Base-by-base conservation (phyloP, 2,329 filamentous ascomycete genomes). In the Alternaria tenuissima region DNA sequence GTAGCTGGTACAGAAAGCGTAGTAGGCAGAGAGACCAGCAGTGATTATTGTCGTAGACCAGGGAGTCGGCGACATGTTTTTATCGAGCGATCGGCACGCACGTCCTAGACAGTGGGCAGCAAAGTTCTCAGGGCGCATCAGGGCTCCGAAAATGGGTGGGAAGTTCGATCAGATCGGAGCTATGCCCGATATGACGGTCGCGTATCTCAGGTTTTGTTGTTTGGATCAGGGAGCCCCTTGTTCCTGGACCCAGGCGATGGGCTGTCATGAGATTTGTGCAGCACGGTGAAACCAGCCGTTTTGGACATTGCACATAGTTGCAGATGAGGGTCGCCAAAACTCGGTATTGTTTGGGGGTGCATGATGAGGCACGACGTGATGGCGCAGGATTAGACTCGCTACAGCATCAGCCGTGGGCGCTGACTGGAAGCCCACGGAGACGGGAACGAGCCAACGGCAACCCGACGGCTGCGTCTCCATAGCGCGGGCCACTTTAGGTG, bases 101-200 rank as follows among this genome's bases (percentile, higher is more conserved):
- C 47, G 38, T 34, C 28, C 51, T 54, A 28, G 32, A 14, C n/a
- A 55, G 20, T 34, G 43, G 51, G 9, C 30, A 42, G 36, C 52
- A 48, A 49, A 55, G 46, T 52, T 47, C 28, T 43, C 39, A 41
- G 30, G 57, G 52, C 52, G 52, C 44, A 30, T 47, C 43, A 39
- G 20, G 43, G 49, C 26, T 49, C 49, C 16, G 47, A 54, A 44
- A 18, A 20, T 26, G 39, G 7, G 53, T 28, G 46, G 49, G 34
- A 47, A 34, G 46, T 55, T 53, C 32, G 54, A 62, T 61, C 34
- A 55, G 57, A 67, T 65, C 62, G 62, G 32, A 7, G 55, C 64
- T 65, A 67, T 22, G 11, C 62, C 57, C 26, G 48, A 62, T 61
- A 16, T 16, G 34, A 18, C 18, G 7, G 39, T 67, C 64, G 64